Evolutionary conservation across 2,329 filamentous ascomycete genomes (phyloP).

Genomic region (Myriosclerotinia scirpicola): DNA sequence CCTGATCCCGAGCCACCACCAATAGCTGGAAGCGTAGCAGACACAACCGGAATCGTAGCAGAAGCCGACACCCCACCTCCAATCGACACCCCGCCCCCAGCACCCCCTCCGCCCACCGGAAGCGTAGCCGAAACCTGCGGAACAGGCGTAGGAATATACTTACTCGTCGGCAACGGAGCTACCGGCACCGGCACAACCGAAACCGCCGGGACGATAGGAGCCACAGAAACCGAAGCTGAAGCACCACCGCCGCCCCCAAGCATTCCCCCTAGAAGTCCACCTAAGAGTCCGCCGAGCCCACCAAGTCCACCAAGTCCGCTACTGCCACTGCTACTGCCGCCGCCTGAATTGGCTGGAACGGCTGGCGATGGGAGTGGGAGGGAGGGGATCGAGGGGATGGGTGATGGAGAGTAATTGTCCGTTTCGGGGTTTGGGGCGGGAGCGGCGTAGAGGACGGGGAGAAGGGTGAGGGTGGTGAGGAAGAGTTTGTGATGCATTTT

Average conservation of each 20-base stretch:
- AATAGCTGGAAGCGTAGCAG: neutral
- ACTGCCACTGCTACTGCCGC: neutral
- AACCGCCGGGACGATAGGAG: neutral
- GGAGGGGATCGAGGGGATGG: neutral
- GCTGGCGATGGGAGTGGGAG: neutral
- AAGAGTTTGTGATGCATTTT: slow-evolving; percentile 7
- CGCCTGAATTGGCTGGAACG: neutral
- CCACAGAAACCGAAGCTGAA: neutral
- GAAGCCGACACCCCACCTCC: slow-evolving; percentile 5
- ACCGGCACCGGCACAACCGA: neutral
- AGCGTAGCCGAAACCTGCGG: slow-evolving; percentile 2
- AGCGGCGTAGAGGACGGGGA: neutral
- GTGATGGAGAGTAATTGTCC: neutral
- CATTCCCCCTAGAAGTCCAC: neutral
- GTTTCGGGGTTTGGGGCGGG: neutral
- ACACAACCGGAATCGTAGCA: neutral
- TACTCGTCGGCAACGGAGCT: neutral
- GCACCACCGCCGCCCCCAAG: slow-evolving; percentile 2
- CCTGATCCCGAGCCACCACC: slow-evolving; percentile 6
- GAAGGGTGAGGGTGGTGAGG: neutral
- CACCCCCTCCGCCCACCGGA: neutral
- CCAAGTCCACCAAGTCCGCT: too few species aligned
- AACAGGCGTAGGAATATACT: neutral
- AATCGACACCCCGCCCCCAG: slow-evolving; percentile 1
- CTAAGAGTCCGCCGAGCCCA: neutral